Evolutionary conservation across 176 grass and related monocot species (phyloP).

Genomic region (Aegilops speltoides): DNA sequence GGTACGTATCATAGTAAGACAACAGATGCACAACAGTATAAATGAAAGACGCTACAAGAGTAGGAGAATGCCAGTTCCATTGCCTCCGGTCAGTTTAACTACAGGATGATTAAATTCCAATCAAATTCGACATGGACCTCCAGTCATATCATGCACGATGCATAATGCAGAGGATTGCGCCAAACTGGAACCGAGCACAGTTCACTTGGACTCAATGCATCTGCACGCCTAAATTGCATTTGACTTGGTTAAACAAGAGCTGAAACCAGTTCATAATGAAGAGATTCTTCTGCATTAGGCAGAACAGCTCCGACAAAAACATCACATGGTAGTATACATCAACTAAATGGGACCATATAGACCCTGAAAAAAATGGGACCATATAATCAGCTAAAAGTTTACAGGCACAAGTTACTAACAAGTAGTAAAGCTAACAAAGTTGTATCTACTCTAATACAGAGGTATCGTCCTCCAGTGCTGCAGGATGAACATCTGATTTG

Average conservation of each 20-base stretch:
- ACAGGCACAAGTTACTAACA: slow-evolving; percentile 9
- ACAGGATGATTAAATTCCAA: background rate
- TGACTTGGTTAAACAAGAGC: background rate
- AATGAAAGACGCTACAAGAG: background rate
- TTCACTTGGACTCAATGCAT: background rate
- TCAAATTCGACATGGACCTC: background rate
- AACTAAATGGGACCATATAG: background rate
- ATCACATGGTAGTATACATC: background rate
- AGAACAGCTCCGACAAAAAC: background rate
- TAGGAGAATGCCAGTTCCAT: background rate
- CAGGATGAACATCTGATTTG: slow-evolving; percentile 1
- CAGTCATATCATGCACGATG: background rate
- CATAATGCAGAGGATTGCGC: background rate
- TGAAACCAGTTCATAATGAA: background rate
- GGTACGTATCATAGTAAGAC: background rate
- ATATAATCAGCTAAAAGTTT: background rate
- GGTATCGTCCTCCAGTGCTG: slow-evolving; percentile 5
- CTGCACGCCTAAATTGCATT: background rate
- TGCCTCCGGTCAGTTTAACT: background rate
- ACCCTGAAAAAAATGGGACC: background rate
- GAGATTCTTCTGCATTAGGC: background rate
- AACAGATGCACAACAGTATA: background rate
- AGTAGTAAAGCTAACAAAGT: background rate
- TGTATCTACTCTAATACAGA: slow-evolving; percentile 28
- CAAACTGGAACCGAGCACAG: background rate